Conservation (phyloP, 23 red algal species). For the Agarophyton chilense region DNA sequence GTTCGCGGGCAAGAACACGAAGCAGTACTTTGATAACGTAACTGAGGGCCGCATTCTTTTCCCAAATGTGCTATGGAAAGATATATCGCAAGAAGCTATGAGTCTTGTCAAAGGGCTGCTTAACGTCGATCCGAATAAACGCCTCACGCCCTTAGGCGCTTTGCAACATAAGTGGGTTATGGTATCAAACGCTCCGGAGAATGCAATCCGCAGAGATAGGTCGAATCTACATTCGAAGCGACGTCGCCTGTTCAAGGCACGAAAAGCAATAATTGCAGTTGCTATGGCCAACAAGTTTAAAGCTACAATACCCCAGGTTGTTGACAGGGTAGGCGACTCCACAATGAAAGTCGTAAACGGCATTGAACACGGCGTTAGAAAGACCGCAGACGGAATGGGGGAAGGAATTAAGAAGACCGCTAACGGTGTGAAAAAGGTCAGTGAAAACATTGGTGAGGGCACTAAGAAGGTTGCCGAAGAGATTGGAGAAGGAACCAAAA, state of each 20-base stretch:
- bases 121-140: constrained; percentile 71
- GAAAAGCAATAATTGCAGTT: constrained; percentile 69
- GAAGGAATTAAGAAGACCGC: constrained; percentile 61
- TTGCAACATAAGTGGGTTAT: constrained; percentile 73
- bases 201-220: constrained; percentile 63
- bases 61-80: constrained; percentile 63
- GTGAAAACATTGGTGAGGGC: constrained; percentile 39
- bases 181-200: constrained; percentile 14
- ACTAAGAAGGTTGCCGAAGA: constrained; percentile 54
- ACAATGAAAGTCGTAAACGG: constrained; percentile 61
- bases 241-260: constrained; percentile 56
- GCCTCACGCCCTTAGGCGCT: constrained; percentile 63
- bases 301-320: constrained; percentile 64
- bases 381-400: constrained; percentile 58
- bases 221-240: constrained; percentile 72
- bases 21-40: constrained; percentile 61
- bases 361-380: constrained; percentile 52
- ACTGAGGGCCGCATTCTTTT: constrained; percentile 27
- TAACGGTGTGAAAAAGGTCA: constrained; percentile 41
- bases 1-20: constrained; percentile 66
- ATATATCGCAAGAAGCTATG: constrained; percentile 58
- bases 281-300: constrained; percentile 70
- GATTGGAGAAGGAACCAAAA: constrained; percentile 51
- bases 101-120: constrained; percentile 70
- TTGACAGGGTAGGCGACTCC: constrained; percentile 58